Evolutionary conservation across 2,329 filamentous ascomycete species (phyloP), one percentile per base, ranked within the genome.

Genomic region (Stemphylium lycopersici): DNA sequence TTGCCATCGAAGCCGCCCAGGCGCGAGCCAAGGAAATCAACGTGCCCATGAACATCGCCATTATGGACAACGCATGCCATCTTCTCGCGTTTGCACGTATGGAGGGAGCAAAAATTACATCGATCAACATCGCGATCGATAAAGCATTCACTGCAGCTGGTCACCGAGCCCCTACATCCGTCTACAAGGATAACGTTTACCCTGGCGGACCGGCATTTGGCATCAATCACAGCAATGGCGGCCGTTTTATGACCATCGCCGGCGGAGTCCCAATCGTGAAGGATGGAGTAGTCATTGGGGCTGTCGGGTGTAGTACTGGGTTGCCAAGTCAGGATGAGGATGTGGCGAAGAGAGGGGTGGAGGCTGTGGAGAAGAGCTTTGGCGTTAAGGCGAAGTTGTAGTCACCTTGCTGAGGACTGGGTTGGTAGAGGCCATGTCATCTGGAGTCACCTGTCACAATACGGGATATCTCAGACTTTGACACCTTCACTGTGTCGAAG

Each of bases 101-200:
- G 78, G 78, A 79, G 59, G 74, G 70, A 53, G 79, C 79, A 16
- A 81, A 81, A 58, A 62, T 80, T 12, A 81, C 79, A n/a, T 78
- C 83, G 3, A 65, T 68, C 62, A 83, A 84, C 69, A 82, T 88
- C 67, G 82, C 85, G 0, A 88, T 90, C 12, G 85, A 88, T 43
- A 83, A 84, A 58, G 82, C 83, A 13, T 84, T 83, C 65, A 85
- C 83, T 2, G 83, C 83, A 3, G 81, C 82, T 1, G 83, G 83
- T 13, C 83, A 84, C 68, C 73, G 78, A 16, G 71, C 77, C 4
- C 81, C 81, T 0, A 84, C 82, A 0, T 77, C 78, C 18, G 72
- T 76, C 2, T 85, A 84, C 68, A 81, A 81, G 52, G 82, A 83
- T 56, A 76, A 74, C 36, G 81, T 84, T 16, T 78, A 79, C 73